These are phyloP conservation scores for Aureobasidium sp. DNA, from an alignment of 2,329 filamentous ascomycete species.

Conservation along the genomic window DNA sequence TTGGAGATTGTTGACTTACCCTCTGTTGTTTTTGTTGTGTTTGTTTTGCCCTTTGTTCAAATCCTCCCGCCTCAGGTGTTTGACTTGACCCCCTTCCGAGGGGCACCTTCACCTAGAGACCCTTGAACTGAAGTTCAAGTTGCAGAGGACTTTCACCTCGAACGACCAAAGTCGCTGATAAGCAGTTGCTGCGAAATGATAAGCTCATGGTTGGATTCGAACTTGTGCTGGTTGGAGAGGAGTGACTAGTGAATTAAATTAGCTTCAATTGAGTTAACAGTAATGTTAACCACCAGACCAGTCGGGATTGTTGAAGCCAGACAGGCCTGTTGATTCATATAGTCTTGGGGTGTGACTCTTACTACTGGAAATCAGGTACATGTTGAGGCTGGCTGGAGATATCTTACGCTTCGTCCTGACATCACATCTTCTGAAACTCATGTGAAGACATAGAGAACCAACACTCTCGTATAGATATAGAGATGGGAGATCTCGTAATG, in stretches of 20 bases:
- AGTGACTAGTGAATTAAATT: not conserved
- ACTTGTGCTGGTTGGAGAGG: not conserved
- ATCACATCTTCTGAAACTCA: too few relatives aligned
- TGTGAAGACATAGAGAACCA: too few relatives aligned
- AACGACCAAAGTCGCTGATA: not conserved
- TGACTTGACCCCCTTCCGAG: not conserved
- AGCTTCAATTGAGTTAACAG: not conserved
- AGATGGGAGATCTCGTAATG: too few relatives aligned
- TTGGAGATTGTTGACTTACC: not conserved
- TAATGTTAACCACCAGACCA: not conserved
- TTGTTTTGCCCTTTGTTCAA: not conserved
- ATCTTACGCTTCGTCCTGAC: too few relatives aligned
- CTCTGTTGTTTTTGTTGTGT: not conserved
- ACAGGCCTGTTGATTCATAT: too few relatives aligned
- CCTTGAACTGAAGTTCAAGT: not conserved
- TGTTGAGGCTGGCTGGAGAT: too few relatives aligned
- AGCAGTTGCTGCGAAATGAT: not conserved
- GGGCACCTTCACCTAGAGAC: not conserved
- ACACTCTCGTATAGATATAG: too few relatives aligned
- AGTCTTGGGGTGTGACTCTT: not conserved
- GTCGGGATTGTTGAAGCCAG: not conserved
- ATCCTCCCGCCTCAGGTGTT: conserved; percentile 1
- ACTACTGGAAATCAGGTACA: not conserved
- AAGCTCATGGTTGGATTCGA: not conserved
- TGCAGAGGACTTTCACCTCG: conserved; percentile 3